Percentiles rank a stretch among this genome's conserved stretches.
Evolutionary conservation across 2,329 filamentous ascomycete genomes (phyloP).

Genomic region (Nemania sp.): DNA sequence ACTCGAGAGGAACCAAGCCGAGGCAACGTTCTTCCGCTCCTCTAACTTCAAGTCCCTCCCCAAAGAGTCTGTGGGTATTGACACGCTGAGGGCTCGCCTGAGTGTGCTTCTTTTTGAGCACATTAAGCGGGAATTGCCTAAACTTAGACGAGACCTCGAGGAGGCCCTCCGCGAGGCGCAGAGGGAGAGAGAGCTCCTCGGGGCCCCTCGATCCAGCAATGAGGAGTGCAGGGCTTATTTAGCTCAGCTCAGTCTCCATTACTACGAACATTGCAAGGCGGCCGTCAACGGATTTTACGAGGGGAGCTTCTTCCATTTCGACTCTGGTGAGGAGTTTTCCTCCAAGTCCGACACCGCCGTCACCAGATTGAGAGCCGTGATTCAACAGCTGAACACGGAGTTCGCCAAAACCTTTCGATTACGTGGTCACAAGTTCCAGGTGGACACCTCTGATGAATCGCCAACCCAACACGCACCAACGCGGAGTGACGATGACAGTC

Average conservation of each 20-base stretch:
- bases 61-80: constrained; percentile 1
- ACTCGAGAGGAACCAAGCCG: background rate
- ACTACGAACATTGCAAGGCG: constrained; percentile 38
- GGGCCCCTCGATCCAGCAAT: background rate
- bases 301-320: constrained; percentile 34
- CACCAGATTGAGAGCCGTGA: constrained; percentile 35
- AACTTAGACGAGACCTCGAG: constrained; percentile 8
- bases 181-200: background rate
- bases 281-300: constrained; percentile 42
- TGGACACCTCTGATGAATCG: background rate
- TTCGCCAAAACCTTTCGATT: background rate
- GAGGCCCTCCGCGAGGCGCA: background rate
- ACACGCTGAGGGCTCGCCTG: constrained; percentile 1
- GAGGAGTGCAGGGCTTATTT: constrained; percentile 13
- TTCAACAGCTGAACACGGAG: constrained; percentile 25
- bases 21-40: constrained; percentile 11
- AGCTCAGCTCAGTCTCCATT: constrained; percentile 35
- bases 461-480: constrained; percentile 26
- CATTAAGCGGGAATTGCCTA: constrained; percentile 12
- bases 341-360: constrained; percentile 21
- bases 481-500: background rate
- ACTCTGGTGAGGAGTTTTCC: constrained; percentile 24
- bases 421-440: constrained; percentile 26
- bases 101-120: constrained; percentile 18
- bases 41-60: constrained; percentile 9